Evolutionary conservation across 106 monocot genomes (phyloP).

Genomic region (Posidonia australis): DNA sequence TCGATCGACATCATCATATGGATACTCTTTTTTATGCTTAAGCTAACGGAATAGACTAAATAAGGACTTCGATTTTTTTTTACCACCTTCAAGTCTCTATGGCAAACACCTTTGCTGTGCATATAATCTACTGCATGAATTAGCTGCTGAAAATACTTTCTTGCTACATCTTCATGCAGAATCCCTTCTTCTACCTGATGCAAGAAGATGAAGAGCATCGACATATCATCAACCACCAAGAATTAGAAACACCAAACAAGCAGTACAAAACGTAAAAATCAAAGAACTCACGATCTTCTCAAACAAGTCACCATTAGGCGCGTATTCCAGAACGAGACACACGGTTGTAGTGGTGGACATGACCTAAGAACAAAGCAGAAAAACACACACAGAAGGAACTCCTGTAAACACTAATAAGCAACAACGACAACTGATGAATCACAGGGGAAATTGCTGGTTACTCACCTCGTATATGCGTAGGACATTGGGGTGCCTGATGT

Average conservation of each 20-base stretch:
- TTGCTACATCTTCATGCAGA: conserved; percentile 87
- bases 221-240: not conserved
- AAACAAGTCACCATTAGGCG: conserved; percentile 83
- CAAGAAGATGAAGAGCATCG: not conserved
- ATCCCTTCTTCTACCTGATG: conserved; percentile 54
- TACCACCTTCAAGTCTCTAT: conserved; percentile 92
- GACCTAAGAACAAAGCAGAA: conserved; percentile 30
- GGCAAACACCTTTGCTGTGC: conserved; percentile 88
- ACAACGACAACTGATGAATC: too few species aligned
- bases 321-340: conserved; percentile 73
- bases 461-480: conserved; percentile 73
- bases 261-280: too few species aligned
- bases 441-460: not conserved
- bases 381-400: too few species aligned
- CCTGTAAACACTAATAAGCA: too few species aligned
- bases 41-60: not conserved
- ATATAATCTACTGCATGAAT: conserved; percentile 91
- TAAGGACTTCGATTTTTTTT: not conserved
- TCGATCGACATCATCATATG: not conserved
- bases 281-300: conserved; percentile 86
- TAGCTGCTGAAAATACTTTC: conserved; percentile 90
- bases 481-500: conserved; percentile 81
- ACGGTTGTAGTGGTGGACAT: conserved; percentile 92
- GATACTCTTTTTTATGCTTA: not conserved
- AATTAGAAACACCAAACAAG: too few species aligned